Evolutionary conservation across 176 grass and related monocot genomes (phyloP), one percentile per base, ranked within the genome.

Genomic region (Melocanna baccifera): DNA sequence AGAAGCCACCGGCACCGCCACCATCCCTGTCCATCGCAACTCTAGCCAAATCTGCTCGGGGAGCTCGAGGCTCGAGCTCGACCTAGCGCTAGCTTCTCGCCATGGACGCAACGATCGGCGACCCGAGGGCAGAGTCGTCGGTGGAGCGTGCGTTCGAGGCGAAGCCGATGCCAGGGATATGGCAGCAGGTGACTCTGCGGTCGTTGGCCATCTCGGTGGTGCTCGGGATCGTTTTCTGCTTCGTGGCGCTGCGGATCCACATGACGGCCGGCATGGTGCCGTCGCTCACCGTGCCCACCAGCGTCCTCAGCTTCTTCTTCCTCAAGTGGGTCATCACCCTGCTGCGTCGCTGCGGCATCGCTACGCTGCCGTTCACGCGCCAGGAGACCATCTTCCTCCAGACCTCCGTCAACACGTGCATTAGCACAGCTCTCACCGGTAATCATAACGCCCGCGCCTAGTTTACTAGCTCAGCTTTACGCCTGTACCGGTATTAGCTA

Each of bases 351-450:
- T 62, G 39, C 4, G 81, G 92, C 1, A 19, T 92, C 19, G 2
- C 51, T 28, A 47, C 30, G 4, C 3, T 71, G 12, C 94, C 94
- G 0, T 91, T 90, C 70, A 90, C 94, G 0, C 87, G 91, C 20
- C 94, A 97, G 84, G 94, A 97, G 83, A 91, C 93, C 68, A 43
- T 86, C 3, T 55, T 90, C 7, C 50, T 90, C 11, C 37, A 71
- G 34, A 86, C 78, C 5, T 81, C 81, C 57, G 57, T 91, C 41
- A 84, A 87, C 14, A 81, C 89, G 29, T 77, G 85, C 63, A 61
- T 88, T 12, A 81, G 84, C 32, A 26, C 90, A 12, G 71, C 90
- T 2, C 43, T 86, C 25, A 62, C 23, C 5, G 83, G 92, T 94
- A 72, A 42, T 9, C 40, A 42, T 10, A 42, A 9, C 39, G 39